Base-by-base conservation (phyloP, 805 yeast species). In the Phaffomyces opuntiae region DNA sequence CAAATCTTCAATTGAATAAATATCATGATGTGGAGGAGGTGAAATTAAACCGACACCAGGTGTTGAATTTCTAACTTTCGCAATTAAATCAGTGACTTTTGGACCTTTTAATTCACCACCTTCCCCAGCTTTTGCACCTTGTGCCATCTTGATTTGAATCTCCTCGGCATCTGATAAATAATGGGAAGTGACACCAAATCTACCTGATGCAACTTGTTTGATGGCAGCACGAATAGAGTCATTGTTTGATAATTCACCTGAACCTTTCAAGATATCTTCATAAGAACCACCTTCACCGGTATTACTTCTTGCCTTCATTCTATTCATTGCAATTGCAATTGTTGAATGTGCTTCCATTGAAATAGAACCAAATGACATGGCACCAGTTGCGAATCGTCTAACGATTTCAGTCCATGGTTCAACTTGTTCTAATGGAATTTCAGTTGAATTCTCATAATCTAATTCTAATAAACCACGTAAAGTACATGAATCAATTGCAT, bases 381-480 rank as follows among this genome's bases (percentile, higher is more conserved):
- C 99, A 71, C 99, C 99, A n/a, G 99, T 90, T 53, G 90, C 90
- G 64, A 93, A 93, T 59, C 99, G 79, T 59, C 96, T 82, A 32
- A 90, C 99, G 65, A 91, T 91, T 66, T 91, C 99, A 34, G 98
- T 93, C 99, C 99, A 91, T 39, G 99, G 99, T 72, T 91, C 99
- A 55, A 91, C 99, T 70, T 93, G 98, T 61, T 91, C 99, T 51
- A 91, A 70, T 47, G 99, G 97, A 44, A 91, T 93, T 5, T 90
- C 77, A 5, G 72, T 74, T 0, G 88, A 75, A 53, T 62, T 65
- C 38, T 79, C 85, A 61, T 69, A 88, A 67, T 93, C 97, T 62
- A 91, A 83, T 67, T 93, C 98, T 45, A 91, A 77, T 59, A 91
- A 70, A 36, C 99, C 99, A 67, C 99, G 81, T 55, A 91, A 73